Evolutionary conservation across 768 basidiomycete genomes (phyloP).

Genomic region (Tricholoma hemisulphureum): DNA sequence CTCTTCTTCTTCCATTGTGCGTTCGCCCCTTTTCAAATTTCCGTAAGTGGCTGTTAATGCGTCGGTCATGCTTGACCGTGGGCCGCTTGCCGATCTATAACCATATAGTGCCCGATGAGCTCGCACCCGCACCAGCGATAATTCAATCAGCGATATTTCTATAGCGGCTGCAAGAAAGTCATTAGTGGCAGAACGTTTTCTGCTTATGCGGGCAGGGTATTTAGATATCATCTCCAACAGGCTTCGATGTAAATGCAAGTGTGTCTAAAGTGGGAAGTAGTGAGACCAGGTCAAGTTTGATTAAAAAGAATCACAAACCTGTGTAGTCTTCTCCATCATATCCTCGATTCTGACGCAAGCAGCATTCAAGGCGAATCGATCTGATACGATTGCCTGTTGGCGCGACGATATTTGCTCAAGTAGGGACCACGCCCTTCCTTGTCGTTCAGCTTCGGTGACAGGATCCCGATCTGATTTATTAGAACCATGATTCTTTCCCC

Average conservation of each 20-base stretch:
- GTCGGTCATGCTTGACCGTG: conserved; percentile 26
- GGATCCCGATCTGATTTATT: conserved; percentile 6
- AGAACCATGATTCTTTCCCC: background rate
- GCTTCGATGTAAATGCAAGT: conserved; percentile 29
- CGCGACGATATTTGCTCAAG: conserved; percentile 7
- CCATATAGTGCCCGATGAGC: conserved; percentile 40
- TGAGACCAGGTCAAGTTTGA: background rate
- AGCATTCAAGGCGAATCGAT: conserved; percentile 3
- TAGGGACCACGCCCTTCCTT: conserved; percentile 2
- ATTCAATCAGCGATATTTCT: conserved; percentile 47
- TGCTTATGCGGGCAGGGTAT: conserved; percentile 27
- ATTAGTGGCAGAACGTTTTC: conserved; percentile 32
- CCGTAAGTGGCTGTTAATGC: conserved; percentile 33
- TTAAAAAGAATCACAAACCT: conserved; percentile 5
- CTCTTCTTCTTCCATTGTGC: conserved; percentile 36
- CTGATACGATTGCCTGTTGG: conserved; percentile 3
- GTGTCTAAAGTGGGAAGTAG: conserved; percentile 23
- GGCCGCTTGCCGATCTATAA: conserved; percentile 20
- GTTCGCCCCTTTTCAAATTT: conserved; percentile 35
- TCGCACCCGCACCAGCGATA: conserved; percentile 44
- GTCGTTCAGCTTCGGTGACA: conserved; percentile 8
- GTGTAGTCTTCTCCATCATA: conserved; percentile 3
- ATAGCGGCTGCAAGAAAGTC: conserved; percentile 45
- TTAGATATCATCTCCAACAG: conserved; percentile 26
- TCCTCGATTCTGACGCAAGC: conserved; percentile 7